Base-by-base conservation (phyloP, 495 filamentous ascomycete species). In the Friedmanniomyces endolithicus region DNA sequence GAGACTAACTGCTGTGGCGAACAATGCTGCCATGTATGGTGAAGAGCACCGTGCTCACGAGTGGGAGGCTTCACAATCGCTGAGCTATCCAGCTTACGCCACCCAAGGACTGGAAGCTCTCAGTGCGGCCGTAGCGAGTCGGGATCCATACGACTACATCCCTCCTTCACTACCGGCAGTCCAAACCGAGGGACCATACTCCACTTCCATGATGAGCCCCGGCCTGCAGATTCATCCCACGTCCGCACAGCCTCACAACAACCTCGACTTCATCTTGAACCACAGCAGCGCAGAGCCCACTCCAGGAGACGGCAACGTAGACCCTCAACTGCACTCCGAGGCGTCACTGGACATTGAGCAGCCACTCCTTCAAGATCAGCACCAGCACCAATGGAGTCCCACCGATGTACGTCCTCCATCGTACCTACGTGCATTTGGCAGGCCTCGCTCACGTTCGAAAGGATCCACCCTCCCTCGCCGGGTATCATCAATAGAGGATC, bases 261-360 rank as follows among this genome's bases (percentile, higher is more conserved):
- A 78, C 61, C 71, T 82, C 50, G 75, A 79, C 65, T 78, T 79
- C 56, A 72, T 82, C 48, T 68, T 82, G 11, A 80, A 79, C 59
- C 74, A 78, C n/a, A 65, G 73, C 11, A 68, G 25, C 24, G 47
- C 71, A 20, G 70, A 72, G 11, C 64, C 73, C 17, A 74, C 76
- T 0, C 75, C 76, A 40, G 65, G 70, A 6, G 63, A 45, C 31
- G 39, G 25, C 44, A 59, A 59, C 11, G 62, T 77, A 34, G 75
- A 78, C 49, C 71, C 74, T 9, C 29, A 25, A 37, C 45, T 63
- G 34, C 50, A 62, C 46, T 48, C 53, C 20, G 48, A 25, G 22
- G 37, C 56, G 14, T 19, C 56, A 39, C 20, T 35, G 6, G 44
- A 19, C 44, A 33, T 19, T 29, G 33, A n/a, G 12, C 43, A 52